Conservation (phyloP, 148 eudicot species). For the Polygonum maritimum region DNA sequence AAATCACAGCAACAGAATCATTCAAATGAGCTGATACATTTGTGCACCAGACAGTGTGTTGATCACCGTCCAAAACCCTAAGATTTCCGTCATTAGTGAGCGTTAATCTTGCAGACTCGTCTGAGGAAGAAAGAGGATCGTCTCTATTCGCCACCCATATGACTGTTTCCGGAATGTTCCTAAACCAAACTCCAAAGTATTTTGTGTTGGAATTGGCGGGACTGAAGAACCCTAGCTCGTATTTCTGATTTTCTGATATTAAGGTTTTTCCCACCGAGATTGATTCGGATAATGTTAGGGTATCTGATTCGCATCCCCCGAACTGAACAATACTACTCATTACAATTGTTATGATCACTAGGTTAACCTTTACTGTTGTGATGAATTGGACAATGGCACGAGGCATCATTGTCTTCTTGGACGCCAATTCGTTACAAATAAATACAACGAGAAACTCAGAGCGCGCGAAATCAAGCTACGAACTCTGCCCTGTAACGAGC, state of each 20-base stretch:
- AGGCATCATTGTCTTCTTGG: no score
- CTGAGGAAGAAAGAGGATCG: slow-evolving; percentile 23
- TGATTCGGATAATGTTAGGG: neutral
- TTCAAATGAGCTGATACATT: slow-evolving; percentile 6
- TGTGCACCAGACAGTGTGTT: slow-evolving; percentile 30
- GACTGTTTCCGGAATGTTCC: slow-evolving; percentile 4
- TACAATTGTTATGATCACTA: no score
- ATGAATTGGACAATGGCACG: no score
- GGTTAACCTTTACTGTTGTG: no score
- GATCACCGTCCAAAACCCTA: slow-evolving; percentile 18
- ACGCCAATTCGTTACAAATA: no score
- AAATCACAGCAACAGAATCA: slow-evolving; percentile 16
- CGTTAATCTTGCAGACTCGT: slow-evolving; percentile 19
- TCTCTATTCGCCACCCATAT: slow-evolving; percentile 48
- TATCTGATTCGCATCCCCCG: neutral
- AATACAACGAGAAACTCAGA: no score
- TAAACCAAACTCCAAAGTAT: slow-evolving; percentile 37
- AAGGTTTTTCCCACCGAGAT: neutral
- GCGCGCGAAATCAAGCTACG: no score
- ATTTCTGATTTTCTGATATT: slow-evolving; percentile 3
- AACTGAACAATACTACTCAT: neutral
- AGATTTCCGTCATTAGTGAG: slow-evolving; percentile 27
- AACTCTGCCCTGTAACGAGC: no score
- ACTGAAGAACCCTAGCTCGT: slow-evolving; percentile 29
- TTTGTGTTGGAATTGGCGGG: slow-evolving; percentile 23